These are phyloP conservation scores for Fusarium brachygibbosum DNA, from an alignment of 2,329 filamentous ascomycete species.

Conservation along the genomic window DNA sequence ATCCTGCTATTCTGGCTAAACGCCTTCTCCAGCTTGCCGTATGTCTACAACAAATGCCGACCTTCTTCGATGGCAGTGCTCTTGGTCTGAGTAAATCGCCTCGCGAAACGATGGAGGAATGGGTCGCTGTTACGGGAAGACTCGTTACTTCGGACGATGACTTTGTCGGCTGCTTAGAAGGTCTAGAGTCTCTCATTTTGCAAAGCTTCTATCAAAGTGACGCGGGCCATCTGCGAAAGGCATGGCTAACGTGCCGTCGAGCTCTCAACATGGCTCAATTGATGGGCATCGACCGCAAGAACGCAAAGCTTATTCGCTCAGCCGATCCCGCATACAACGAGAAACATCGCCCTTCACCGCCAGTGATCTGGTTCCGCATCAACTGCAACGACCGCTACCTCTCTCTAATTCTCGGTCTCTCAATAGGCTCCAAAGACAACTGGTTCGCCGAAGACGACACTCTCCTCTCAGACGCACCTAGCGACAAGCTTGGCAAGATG, in stretches of 20 bases:
- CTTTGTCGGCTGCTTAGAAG: slow-evolving; percentile 65
- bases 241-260: slow-evolving; percentile 66
- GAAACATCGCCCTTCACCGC: slow-evolving; percentile 43
- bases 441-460: slow-evolving; percentile 53
- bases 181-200: slow-evolving; percentile 65
- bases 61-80: slow-evolving; percentile 46
- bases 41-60: slow-evolving; percentile 62
- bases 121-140: slow-evolving; percentile 52
- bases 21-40: slow-evolving; percentile 61
- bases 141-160: slow-evolving; percentile 66
- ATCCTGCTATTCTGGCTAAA: slow-evolving; percentile 63
- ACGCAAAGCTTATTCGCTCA: slow-evolving; percentile 54
- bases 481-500: slow-evolving; percentile 61
- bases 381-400: slow-evolving; percentile 64
- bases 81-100: slow-evolving; percentile 44
- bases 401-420: slow-evolving; percentile 65
- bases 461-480: slow-evolving; percentile 52
- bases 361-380: slow-evolving; percentile 63
- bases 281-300: slow-evolving; percentile 61
- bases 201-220: slow-evolving; percentile 65
- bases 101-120: slow-evolving; percentile 45
- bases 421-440: slow-evolving; percentile 59
- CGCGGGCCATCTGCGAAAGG: slow-evolving; percentile 65
- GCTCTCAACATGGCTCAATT: slow-evolving; percentile 65
- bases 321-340: slow-evolving; percentile 54